Percentiles rank a stretch among this genome's conserved stretches.
phyloP scores from a whole-genome alignment of 306 rosid species.

The Elaeagnus macrophylla region DNA sequence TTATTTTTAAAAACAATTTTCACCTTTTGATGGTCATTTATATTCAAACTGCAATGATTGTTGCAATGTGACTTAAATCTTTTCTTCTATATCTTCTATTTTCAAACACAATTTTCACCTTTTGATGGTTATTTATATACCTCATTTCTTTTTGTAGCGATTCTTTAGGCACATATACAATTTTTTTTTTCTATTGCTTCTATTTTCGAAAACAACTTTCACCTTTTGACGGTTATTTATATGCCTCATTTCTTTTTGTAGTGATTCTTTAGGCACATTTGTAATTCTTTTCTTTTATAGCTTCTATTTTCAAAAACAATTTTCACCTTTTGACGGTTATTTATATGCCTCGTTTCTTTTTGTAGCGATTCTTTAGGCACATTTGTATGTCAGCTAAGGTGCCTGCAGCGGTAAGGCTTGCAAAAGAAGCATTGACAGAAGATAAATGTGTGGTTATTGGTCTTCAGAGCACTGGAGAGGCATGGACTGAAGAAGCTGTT shows the following conservation, averaged over 20 bases:
- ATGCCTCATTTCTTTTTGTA: conserved; percentile 34
- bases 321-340: too few relatives aligned
- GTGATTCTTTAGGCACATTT: conserved; percentile 98
- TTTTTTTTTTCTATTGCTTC: too few relatives aligned
- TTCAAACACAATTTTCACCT: too few relatives aligned
- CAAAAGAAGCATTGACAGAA: conserved; percentile 68
- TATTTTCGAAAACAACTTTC: too few relatives aligned
- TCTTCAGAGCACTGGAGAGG: conserved; percentile 99
- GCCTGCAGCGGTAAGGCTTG: conserved; percentile 85
- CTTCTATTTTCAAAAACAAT: too few relatives aligned
- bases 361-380: conserved; percentile 97
- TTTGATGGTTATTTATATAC: conserved; percentile 10
- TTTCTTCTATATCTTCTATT: too few relatives aligned
- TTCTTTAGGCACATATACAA: conserved; percentile 94
- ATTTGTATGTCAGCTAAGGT: conserved; percentile 99
- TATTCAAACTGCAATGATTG: not conserved
- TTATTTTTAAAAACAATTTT: not conserved
- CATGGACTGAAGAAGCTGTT: conserved; percentile 96
- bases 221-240: too few relatives aligned
- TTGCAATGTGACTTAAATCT: conserved; percentile 11
- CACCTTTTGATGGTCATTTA: not conserved
- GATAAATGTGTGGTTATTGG: conserved; percentile 92
- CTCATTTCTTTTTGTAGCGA: conserved; percentile 58
- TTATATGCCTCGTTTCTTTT: conserved; percentile 21
- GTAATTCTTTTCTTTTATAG: too few relatives aligned